A percentile compares a stretch with the other conserved stretches of the same genome.
phyloP scores from a whole-genome alignment of 202 grass and related monocot species.

The Panicum virgatum region DNA sequence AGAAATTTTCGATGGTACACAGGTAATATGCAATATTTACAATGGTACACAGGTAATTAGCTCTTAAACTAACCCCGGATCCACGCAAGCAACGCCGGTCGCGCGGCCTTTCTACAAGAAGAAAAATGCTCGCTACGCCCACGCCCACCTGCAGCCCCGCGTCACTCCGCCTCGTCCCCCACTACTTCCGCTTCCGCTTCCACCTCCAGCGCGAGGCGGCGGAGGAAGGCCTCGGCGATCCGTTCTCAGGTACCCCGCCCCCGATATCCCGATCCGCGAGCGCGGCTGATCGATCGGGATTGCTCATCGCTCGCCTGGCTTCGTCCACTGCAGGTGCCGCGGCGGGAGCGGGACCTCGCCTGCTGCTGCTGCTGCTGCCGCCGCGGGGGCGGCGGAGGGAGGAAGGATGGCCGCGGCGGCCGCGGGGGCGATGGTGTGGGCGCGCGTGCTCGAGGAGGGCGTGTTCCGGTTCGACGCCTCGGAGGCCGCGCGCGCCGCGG shows the following conservation, averaged over 20 bases:
- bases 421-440: conserved; percentile 52
- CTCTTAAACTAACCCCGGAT: too few species aligned
- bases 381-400: neutral
- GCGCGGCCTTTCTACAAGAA: neutral
- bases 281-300: neutral
- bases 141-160: neutral
- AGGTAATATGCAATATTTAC: too few species aligned
- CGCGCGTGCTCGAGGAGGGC: conserved; percentile 63
- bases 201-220: conserved; percentile 1
- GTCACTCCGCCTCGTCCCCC: neutral
- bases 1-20: too few species aligned
- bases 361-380: neutral
- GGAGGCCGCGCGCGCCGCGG: conserved; percentile 48
- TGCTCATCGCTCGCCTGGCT: neutral
- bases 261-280: neutral
- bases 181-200: conserved; percentile 20
- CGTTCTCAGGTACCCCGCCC: conserved; percentile 19
- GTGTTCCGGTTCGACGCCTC: conserved; percentile 91
- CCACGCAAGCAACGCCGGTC: neutral
- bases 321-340: conserved; percentile 31
- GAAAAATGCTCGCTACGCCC: conserved; percentile 23
- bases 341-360: conserved; percentile 9
- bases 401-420: conserved; percentile 3
- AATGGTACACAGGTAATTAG: too few species aligned
- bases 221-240: neutral